phyloP scores from a whole-genome alignment of 352 stramenopile genomes.

The Globisporangium takayamanum region DNA sequence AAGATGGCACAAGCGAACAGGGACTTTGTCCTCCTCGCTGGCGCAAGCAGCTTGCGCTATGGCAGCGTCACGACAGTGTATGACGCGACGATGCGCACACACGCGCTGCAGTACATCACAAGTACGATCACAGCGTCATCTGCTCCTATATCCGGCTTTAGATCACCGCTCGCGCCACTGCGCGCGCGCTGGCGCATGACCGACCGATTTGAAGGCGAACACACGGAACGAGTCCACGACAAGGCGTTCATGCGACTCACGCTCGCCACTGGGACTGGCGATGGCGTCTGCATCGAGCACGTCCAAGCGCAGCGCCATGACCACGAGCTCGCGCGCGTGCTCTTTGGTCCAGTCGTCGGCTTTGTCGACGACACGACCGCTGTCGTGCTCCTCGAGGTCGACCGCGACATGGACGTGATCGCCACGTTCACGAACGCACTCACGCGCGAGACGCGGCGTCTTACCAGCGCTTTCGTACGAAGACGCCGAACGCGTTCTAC shows the following conservation, averaged over 20 bases:
- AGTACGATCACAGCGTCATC: constrained; percentile 24
- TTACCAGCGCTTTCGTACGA: constrained; percentile 50
- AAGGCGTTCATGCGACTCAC: constrained; percentile 4
- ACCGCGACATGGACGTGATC: constrained; percentile 41
- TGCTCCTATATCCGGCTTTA: too few species aligned
- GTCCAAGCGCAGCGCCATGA: constrained; percentile 15
- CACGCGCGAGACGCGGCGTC: constrained; percentile 26
- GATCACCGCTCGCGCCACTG: too few species aligned
- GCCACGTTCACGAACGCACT: constrained; percentile 49
- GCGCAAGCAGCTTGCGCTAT: constrained; percentile 25
- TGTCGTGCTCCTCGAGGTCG: constrained; percentile 62
- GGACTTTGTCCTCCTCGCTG: constrained; percentile 37
- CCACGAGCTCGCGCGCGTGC: constrained; percentile 23
- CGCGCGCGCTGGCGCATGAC: background rate
- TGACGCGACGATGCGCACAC: constrained; percentile 39
- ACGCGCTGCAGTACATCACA: constrained; percentile 33
- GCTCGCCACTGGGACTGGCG: constrained; percentile 19
- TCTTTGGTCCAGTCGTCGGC: constrained; percentile 65
- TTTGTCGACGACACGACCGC: constrained; percentile 53
- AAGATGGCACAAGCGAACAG: constrained; percentile 44
- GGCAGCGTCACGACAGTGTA: constrained; percentile 32
- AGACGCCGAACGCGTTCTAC: constrained; percentile 51
- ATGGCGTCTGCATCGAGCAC: constrained; percentile 10
- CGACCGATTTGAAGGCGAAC: constrained; percentile 47
- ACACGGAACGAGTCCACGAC: constrained; percentile 15